Evolutionary conservation across 2,329 filamentous ascomycete genomes (phyloP).

Genomic region (Fusarium nodosum): DNA sequence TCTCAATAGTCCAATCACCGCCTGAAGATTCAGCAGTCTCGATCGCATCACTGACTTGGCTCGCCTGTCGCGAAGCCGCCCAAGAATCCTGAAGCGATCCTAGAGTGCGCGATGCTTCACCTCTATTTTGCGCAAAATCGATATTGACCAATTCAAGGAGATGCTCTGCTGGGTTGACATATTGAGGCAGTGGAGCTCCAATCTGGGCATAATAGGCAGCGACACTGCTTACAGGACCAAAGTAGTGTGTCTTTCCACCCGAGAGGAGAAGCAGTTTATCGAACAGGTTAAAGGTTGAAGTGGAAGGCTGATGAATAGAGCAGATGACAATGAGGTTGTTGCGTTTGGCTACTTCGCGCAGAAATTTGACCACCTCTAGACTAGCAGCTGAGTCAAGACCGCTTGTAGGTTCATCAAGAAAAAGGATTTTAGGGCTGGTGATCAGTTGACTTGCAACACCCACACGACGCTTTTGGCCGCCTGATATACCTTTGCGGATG

Average conservation of each 20-base stretch:
- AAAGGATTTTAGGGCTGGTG: slow-evolving; percentile 83
- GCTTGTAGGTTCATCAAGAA: slow-evolving; percentile 87
- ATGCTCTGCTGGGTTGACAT: slow-evolving; percentile 85
- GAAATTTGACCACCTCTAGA: slow-evolving; percentile 81
- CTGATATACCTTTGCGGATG: slow-evolving; percentile 84
- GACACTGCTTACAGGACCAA: slow-evolving; percentile 71
- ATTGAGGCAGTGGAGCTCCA: slow-evolving; percentile 73
- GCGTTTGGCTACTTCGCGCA: slow-evolving; percentile 74
- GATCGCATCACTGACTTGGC: slow-evolving; percentile 44
- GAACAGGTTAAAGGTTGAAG: slow-evolving; percentile 82
- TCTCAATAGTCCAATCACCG: slow-evolving; percentile 35
- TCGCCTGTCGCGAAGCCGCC: slow-evolving; percentile 44
- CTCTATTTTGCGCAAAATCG: slow-evolving; percentile 72
- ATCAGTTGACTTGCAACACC: slow-evolving; percentile 86
- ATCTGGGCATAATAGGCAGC: slow-evolving; percentile 73
- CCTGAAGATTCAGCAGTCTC: slow-evolving; percentile 50
- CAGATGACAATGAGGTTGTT: slow-evolving; percentile 83
- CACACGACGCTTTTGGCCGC: slow-evolving; percentile 85
- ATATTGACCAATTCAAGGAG: slow-evolving; percentile 83
- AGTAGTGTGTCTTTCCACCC: slow-evolving; percentile 78
- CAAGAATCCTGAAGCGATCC: slow-evolving; percentile 48
- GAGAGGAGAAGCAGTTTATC: slow-evolving; percentile 84
- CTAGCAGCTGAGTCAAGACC: slow-evolving; percentile 84
- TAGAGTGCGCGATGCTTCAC: slow-evolving; percentile 58
- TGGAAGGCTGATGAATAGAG: slow-evolving; percentile 88